Evolutionary conservation across 805 yeast species (phyloP).

Genomic region (Myxozyma nipponensis): DNA sequence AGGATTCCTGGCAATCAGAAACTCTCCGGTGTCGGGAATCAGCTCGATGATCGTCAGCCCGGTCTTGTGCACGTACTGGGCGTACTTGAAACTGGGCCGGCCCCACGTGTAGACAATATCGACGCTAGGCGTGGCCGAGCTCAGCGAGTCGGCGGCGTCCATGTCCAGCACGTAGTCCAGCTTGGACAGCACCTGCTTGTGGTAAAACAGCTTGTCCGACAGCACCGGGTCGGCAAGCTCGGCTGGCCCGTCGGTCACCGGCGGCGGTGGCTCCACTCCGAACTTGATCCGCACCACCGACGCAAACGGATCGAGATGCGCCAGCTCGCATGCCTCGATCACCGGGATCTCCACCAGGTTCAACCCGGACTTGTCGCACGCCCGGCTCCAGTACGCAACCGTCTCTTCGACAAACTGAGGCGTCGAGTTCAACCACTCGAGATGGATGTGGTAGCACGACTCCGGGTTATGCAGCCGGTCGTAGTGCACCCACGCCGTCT

Average conservation of each 20-base stretch:
- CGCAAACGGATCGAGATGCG: slow-evolving; percentile 78
- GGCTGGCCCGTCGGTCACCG: slow-evolving; percentile 2
- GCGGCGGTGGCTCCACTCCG: slow-evolving; percentile 63
- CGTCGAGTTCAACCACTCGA: slow-evolving; percentile 92
- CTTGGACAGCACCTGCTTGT: slow-evolving; percentile 62
- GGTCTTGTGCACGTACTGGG: slow-evolving; percentile 83
- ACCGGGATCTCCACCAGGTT: slow-evolving; percentile 84
- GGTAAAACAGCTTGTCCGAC: slow-evolving; percentile 61
- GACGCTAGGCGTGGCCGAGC: slow-evolving; percentile 40
- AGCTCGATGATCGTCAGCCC: slow-evolving; percentile 74
- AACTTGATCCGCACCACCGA: slow-evolving; percentile 69
- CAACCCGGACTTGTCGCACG: slow-evolving; percentile 82
- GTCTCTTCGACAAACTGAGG: slow-evolving; percentile 79
- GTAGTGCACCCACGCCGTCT: slow-evolving; percentile 75
- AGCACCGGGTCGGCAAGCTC: slow-evolving; percentile 13
- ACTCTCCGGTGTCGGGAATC: slow-evolving; percentile 23
- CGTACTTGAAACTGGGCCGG: slow-evolving; percentile 69
- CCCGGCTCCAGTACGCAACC: slow-evolving; percentile 69
- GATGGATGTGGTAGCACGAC: slow-evolving; percentile 83
- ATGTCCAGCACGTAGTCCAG: slow-evolving; percentile 80
- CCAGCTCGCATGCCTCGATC: slow-evolving; percentile 75
- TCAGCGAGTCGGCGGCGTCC: slow-evolving; percentile 50
- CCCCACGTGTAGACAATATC: slow-evolving; percentile 92
- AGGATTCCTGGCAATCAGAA: slow-evolving; percentile 23
- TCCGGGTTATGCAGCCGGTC: slow-evolving; percentile 92